Percentiles rank a stretch among this genome's conserved stretches.
phyloP scores from a whole-genome alignment of 2,329 filamentous ascomycete genomes.

The Microcyclosporella mali region DNA sequence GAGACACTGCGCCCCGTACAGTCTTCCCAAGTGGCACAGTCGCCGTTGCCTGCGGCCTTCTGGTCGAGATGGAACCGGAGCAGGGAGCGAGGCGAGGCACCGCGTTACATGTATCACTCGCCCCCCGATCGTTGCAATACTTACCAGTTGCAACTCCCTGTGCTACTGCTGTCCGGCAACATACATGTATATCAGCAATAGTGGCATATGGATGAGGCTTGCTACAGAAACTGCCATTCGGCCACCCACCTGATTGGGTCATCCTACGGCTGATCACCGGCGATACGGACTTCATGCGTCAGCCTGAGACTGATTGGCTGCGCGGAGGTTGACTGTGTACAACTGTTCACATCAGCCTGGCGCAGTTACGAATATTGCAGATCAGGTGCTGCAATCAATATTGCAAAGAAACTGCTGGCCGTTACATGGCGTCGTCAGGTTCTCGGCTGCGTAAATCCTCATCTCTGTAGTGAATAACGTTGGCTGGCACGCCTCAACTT shows the following conservation, averaged over 20 bases:
- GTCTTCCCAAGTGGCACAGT: not conserved
- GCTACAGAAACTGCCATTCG: conserved; percentile 1
- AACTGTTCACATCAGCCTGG: conserved; percentile 2
- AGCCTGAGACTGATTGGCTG: conserved; percentile 6
- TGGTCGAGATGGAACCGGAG: conserved; percentile 1
- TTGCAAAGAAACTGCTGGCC: conserved; percentile 8
- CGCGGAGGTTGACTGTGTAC: conserved; percentile 2
- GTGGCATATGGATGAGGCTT: conserved; percentile 9
- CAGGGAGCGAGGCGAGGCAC: too few species aligned
- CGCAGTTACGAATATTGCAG: conserved; percentile 1
- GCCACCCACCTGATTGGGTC: not conserved
- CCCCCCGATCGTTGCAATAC: not conserved
- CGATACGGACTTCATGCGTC: conserved; percentile 4
- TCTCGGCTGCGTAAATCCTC: conserved; percentile 9
- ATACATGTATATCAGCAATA: not conserved
- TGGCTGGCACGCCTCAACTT: not conserved
- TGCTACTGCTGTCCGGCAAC: not conserved
- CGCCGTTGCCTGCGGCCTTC: conserved; percentile 1
- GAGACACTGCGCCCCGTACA: not conserved
- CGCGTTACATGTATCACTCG: too few species aligned
- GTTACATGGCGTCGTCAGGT: not conserved
- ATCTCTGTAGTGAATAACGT: conserved; percentile 6
- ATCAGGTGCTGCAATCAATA: conserved; percentile 12
- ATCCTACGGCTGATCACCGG: conserved; percentile 9
- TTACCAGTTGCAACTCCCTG: not conserved